Evolutionary conservation across 169 alveolate genomes (phyloP).

Genomic region (Plasmodium billcollinsi): DNA sequence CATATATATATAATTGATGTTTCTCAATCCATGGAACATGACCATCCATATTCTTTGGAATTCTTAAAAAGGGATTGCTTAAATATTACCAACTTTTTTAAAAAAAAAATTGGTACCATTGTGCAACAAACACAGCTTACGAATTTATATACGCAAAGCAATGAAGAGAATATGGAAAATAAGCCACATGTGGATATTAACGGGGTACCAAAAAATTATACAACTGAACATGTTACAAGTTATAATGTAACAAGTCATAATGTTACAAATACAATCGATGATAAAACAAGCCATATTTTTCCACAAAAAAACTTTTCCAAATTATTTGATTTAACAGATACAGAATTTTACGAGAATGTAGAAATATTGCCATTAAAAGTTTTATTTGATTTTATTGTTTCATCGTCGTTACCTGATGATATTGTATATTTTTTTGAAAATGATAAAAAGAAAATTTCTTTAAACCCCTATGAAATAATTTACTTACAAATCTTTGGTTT

Average conservation of each 20-base stretch:
- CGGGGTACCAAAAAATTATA: not conserved
- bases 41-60: slow-evolving; percentile 98
- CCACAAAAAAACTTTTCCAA: not conserved
- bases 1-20: slow-evolving; percentile 97
- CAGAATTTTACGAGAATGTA: slow-evolving; percentile 9
- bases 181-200: not conserved
- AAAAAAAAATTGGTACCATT: slow-evolving; percentile 78
- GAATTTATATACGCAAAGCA: not conserved
- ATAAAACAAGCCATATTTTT: not conserved
- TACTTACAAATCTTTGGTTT: slow-evolving; percentile 41
- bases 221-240: not conserved
- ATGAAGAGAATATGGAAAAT: not conserved
- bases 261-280: not conserved
- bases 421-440: slow-evolving; percentile 48
- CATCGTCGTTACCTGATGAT: slow-evolving; percentile 35
- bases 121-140: too few species aligned
- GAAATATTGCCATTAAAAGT: slow-evolving; percentile 35
- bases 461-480: slow-evolving; percentile 28
- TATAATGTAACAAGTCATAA: not conserved
- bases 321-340: not conserved
- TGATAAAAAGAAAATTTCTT: slow-evolving; percentile 37
- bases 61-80: slow-evolving; percentile 98
- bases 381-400: slow-evolving; percentile 65
- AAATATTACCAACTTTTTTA: slow-evolving; percentile 95
- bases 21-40: slow-evolving; percentile 98